Evolutionary conservation across 257 asterid genomes (phyloP), one percentile per base, ranked within the genome.

Genomic region (Marsdenia floribunda): DNA sequence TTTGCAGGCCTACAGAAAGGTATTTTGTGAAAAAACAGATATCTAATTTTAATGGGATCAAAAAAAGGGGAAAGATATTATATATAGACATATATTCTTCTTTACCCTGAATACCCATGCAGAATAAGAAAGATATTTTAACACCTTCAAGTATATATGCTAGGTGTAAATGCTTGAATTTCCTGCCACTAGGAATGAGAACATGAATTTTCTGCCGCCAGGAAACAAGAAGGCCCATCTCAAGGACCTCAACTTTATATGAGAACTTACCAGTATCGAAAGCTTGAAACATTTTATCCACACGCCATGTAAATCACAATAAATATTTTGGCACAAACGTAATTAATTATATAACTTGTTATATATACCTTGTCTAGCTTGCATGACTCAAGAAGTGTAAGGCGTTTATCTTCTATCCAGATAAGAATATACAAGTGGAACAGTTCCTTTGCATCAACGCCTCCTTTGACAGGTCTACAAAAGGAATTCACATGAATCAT

Each of bases 371-470:
- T 71, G 80, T 86, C 90, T 77, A 86, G 75, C 76, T 68, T 86
- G 83, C 90, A 86, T 37, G 87, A 79, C 53, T 86, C 90, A 9
- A 86, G 85, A 52, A 86, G 74, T n/a, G 86, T 57, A 47, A 83
- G 86, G 57, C 90, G 87, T 50, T 72, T 86, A 73, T 83, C 87
- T 77, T 86, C 85, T 68, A 86, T 86, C 90, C 90, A 86, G 70
- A 86, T 75, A 70, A 86, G 75, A 53, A 86, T 83, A 68, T 86
- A 86, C 78, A 86, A 79, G 82, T 86, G 90, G 84, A 86, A 86
- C 70, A 83, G 55, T 52, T 86, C 90, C 76, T 83, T 86, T 49
- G 90, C 90, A 75, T 86, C 87, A 14, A 86, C 86, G 54, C 90
- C 90, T 75, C 86, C 90, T 79, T 86, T 86, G 66, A 83, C 79